Base-by-base conservation (phyloP, 768 basidiomycete species). In the Suillus subaureus region DNA sequence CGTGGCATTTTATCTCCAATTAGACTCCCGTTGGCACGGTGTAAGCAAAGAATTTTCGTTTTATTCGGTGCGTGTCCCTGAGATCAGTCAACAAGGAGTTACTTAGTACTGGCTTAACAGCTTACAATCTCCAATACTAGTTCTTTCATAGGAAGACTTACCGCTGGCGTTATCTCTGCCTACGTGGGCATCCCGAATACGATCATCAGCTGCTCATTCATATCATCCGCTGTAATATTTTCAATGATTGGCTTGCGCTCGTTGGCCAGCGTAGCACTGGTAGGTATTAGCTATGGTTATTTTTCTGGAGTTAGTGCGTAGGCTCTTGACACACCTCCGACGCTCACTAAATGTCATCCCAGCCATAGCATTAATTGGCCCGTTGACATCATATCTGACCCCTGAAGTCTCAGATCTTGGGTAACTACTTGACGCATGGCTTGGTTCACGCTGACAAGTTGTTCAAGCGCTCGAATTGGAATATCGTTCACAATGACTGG, bases 1-100 rank as follows among this genome's bases (percentile, higher is more conserved):
- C 57, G 83, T 84, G 0, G 78, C 85, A 42, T 87, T 86, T 72
- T 89, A 85, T 69, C 74, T 89, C 21, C 88, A 89, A 64, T 75
- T 88, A 16, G 82, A 85, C 62, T 81, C 87, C 9, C 79, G 83
- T 39, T 77, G 79, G 63, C 83, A 85, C 64, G 82, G 83, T 2
- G 74, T 87, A 37, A 74, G 77, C n/a, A 69, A 77, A 23, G 72
- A 69, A 31, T 75, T 89, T 15, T 83, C 87, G 0, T 89, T 89
- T 69, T 87, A 87, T 68, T 82, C 80, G 55, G 87, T 87, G 62
- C 33, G 77, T 70, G 47, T 35, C 61, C 37, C 47, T n/a, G 7
- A 35, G 61, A 62, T 40, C 64, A 26, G 58, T 39, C 11, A 9
- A 61, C 31, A 54, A 51, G 49, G 18, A 37, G 15, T 55, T 42